Conservation (phyloP, 495 filamentous ascomycete genomes). For the Daldinia loculata region DNA sequence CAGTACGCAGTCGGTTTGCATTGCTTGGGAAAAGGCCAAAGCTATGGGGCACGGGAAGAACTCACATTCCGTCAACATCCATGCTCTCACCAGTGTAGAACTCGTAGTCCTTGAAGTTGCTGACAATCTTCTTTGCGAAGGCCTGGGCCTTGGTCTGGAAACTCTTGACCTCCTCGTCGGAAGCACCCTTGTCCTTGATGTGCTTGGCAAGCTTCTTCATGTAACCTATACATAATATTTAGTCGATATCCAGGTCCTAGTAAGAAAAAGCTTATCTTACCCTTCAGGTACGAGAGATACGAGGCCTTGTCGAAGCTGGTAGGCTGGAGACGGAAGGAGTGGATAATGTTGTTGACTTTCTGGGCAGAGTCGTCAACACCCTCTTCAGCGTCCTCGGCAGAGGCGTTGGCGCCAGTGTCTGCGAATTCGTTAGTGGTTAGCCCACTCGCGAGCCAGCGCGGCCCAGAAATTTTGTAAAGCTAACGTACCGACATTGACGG, state of each 20-base stretch:
- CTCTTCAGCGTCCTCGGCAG: conserved; percentile 87
- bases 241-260: background rate
- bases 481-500: conserved; percentile 74
- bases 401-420: conserved; percentile 97
- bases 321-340: conserved; percentile 86
- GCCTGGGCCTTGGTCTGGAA: conserved; percentile 78
- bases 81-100: conserved; percentile 91
- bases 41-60: conserved; percentile 25
- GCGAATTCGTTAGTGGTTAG: conserved; percentile 6
- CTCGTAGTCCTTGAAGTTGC: conserved; percentile 93
- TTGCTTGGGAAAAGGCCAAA: background rate
- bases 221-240: conserved; percentile 66
- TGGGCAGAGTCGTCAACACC: conserved; percentile 69
- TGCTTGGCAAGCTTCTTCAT: conserved; percentile 83
- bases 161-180: conserved; percentile 69
- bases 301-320: conserved; percentile 84
- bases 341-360: conserved; percentile 92
- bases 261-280: conserved; percentile 56
- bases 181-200: conserved; percentile 68
- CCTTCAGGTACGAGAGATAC: conserved; percentile 82
- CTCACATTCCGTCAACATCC: conserved; percentile 88
- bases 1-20: conserved; percentile 6
- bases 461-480: background rate
- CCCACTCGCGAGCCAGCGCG: conserved; percentile 18
- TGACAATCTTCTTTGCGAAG: conserved; percentile 79